Conservation (phyloP, 176 grass and related monocot species). For the Eragrostis nindensis region DNA sequence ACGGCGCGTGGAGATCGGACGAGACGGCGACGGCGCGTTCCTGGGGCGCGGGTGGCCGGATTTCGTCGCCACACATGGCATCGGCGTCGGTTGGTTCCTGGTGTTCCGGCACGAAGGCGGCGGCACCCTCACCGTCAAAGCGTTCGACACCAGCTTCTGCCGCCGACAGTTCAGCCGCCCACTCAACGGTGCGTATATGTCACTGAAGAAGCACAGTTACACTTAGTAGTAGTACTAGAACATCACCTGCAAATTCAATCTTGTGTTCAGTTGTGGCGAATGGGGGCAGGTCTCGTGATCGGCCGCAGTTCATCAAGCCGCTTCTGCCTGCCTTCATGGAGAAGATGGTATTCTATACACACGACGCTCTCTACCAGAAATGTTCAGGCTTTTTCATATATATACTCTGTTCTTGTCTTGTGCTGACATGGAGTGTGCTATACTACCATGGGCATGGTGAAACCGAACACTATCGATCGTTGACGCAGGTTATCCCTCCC, state of each 20-base stretch:
- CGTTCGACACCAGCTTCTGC: constrained; percentile 25
- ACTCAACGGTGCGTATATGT: not conserved
- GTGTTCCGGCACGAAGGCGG: constrained; percentile 21
- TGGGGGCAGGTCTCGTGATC: not conserved
- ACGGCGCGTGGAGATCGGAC: constrained; percentile 21
- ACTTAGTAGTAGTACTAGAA: too few species aligned
- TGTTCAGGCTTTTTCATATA: too few species aligned
- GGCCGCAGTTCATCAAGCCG: constrained; percentile 18
- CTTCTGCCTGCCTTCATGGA: not conserved
- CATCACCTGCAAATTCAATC: too few species aligned
- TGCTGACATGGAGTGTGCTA: too few species aligned
- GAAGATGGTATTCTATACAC: constrained; percentile 30
- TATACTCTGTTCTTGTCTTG: too few species aligned
- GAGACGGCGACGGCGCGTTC: constrained; percentile 32
- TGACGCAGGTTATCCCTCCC: too few species aligned
- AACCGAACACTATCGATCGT: too few species aligned
- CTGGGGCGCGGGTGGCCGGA: constrained; percentile 39
- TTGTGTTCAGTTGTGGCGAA: too few species aligned
- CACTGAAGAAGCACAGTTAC: too few species aligned
- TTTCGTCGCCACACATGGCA: constrained; percentile 20
- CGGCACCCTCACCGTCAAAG: constrained; percentile 27
- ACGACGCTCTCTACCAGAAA: too few species aligned
- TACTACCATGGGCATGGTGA: too few species aligned
- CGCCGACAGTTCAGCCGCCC: not conserved
- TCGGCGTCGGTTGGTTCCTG: constrained; percentile 5